These are phyloP conservation scores for Straminergon stramineum DNA, from an alignment of 225 moss, liverwort and hornwort genomes.

Conservation along the genomic window DNA sequence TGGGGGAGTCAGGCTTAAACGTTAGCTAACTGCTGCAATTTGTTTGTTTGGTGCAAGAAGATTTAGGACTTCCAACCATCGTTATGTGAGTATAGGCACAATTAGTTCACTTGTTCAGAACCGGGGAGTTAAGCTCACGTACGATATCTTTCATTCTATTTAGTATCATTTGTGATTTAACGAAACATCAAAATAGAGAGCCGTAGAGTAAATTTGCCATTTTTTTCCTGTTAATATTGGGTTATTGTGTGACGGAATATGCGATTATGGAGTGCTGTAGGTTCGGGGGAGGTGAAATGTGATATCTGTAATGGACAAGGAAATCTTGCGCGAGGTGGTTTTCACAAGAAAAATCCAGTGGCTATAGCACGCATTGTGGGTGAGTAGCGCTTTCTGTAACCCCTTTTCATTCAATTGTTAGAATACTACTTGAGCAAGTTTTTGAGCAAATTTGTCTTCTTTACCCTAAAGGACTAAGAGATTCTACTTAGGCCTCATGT, in stretches of 20 bases:
- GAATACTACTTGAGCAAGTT: not conserved
- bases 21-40: not conserved
- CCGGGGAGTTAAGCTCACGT: not conserved
- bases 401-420: not conserved
- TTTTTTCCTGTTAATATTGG: not conserved
- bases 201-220: not conserved
- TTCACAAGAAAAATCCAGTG: slow-evolving; percentile 84
- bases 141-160: not conserved
- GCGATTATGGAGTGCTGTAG: slow-evolving; percentile 17
- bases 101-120: not conserved
- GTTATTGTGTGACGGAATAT: not conserved
- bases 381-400: slow-evolving; percentile 12
- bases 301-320: slow-evolving; percentile 69
- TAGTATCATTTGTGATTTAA: not conserved
- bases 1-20: not conserved
- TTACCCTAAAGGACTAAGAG: not conserved
- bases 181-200: not conserved
- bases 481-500: not conserved
- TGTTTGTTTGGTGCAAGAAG: not conserved
- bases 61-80: not conserved
- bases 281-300: slow-evolving; percentile 58
- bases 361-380: slow-evolving; percentile 63
- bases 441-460: not conserved
- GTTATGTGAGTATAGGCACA: not conserved
- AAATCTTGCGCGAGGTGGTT: slow-evolving; percentile 74